A percentile compares a stretch with the other conserved stretches of the same genome.
These are phyloP conservation scores for Penicillium coprophilum DNA, from an alignment of 495 filamentous ascomycete genomes.

Conservation along the genomic window DNA sequence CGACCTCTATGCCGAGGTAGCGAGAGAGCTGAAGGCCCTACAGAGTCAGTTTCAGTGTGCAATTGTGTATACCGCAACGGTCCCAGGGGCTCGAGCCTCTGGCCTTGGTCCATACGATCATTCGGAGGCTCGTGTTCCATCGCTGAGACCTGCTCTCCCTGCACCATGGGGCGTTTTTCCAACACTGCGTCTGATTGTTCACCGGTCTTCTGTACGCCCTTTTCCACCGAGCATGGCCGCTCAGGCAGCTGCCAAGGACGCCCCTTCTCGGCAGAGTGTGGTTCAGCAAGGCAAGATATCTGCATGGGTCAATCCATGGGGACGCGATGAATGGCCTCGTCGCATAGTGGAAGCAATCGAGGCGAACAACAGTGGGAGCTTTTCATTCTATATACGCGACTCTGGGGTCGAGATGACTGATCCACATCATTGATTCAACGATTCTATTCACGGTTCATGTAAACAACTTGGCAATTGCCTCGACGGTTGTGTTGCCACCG, in stretches of 20 bases:
- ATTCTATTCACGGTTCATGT: constrained; percentile 19
- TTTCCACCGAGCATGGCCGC: constrained; percentile 57
- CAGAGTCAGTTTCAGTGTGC: constrained; percentile 40
- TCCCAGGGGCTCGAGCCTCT: constrained; percentile 27
- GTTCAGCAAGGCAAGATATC: constrained; percentile 43
- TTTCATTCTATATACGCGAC: constrained; percentile 29
- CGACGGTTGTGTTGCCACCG: constrained; percentile 88
- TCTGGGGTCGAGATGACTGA: constrained; percentile 22
- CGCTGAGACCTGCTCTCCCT: constrained; percentile 44
- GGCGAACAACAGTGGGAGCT: constrained; percentile 31
- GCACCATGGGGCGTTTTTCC: constrained; percentile 50
- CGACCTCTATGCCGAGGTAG: constrained; percentile 38
- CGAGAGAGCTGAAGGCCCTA: constrained; percentile 35
- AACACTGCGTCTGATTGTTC: constrained; percentile 47
- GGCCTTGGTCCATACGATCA: constrained; percentile 38
- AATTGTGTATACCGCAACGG: constrained; percentile 40
- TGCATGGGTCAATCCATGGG: constrained; percentile 49
- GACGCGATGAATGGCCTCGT: constrained; percentile 44
- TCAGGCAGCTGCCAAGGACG: constrained; percentile 55
- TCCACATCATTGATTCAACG: constrained; percentile 11
- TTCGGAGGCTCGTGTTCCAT: constrained; percentile 32
- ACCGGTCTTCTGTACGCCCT: constrained; percentile 42
- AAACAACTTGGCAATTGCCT: constrained; percentile 57
- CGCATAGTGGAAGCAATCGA: constrained; percentile 35
- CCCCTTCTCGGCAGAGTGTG: constrained; percentile 41